Evolutionary conservation across 2,329 filamentous ascomycete species (phyloP).

Genomic region (Aspergillus sp.): DNA sequence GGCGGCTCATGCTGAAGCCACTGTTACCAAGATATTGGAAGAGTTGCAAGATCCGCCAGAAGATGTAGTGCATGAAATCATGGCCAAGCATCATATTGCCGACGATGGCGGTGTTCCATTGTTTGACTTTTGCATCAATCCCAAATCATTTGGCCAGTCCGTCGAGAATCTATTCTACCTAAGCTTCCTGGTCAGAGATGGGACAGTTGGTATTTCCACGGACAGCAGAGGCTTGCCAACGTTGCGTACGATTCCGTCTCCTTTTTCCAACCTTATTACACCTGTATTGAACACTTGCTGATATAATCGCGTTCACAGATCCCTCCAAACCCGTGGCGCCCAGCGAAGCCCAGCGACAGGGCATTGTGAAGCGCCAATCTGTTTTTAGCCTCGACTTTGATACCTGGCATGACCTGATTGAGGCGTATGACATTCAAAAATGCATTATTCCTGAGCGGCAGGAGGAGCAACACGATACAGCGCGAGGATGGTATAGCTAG

Average conservation of each 20-base stretch:
- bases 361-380: conserved; percentile 76
- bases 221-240: conserved; percentile 78
- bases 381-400: conserved; percentile 86
- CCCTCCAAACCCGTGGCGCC: conserved; percentile 52
- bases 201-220: conserved; percentile 71
- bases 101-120: conserved; percentile 74
- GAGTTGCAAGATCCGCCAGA: conserved; percentile 37
- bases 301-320: conserved; percentile 39
- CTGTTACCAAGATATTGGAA: conserved; percentile 51
- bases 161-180: conserved; percentile 98
- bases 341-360: conserved; percentile 54
- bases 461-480: conserved; percentile 58
- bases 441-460: conserved; percentile 83
- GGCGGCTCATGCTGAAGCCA: conserved; percentile 51
- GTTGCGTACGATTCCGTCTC: conserved; percentile 65
- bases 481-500: conserved; percentile 70
- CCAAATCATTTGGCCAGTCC: conserved; percentile 87
- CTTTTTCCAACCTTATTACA: neutral
- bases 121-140: conserved; percentile 88
- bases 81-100: conserved; percentile 69
- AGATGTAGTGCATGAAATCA: conserved; percentile 54
- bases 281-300: conserved; percentile 8
- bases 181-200: conserved; percentile 90
- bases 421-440: conserved; percentile 75
- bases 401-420: conserved; percentile 78